Evolutionary conservation across 352 stramenopile species (phyloP), one percentile per base, ranked within the genome.

Genomic region (Pythium phragmiticola): DNA sequence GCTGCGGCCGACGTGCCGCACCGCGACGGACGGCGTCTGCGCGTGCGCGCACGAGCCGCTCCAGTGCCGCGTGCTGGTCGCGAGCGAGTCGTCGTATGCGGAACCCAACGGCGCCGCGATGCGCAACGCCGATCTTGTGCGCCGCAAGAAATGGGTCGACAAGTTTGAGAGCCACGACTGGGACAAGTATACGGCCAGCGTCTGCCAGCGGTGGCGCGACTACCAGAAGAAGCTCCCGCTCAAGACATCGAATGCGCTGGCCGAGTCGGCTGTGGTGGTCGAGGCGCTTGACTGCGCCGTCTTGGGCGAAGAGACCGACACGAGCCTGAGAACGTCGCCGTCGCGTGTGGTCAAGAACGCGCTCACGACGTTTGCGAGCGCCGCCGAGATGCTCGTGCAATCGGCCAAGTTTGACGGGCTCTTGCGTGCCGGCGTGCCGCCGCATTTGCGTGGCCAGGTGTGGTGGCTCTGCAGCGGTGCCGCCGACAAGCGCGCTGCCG

Each of bases 401-500:
- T 75, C 78, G 30, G 75, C 73, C 42, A 84, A 92, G 56, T 88
- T 92, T 49, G 82, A 92, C 61, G 65, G 59, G 16, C 61, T 95
- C 34, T 21, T 95, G 41, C 81, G 72, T 41, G 62, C 77, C 0
- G 88, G 88, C 16, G 69, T 96, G 48, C 82, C 87, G 7, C 77
- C 84, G 4, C 73, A 82, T 4, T 57, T 87, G 17, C 81, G 88
- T 13, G 87, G 87, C 9, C 71, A 83, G 19, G 80, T 96, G 55
- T 96, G 88, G 88, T 94, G 80, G 76, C 75, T 88, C 63, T 93
- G 83, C 68, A 89, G 80, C 53, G 85, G 84, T 6, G 86, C 83
- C 0, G 80, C 73, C 0, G 65, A 88, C 37, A 83, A 92, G 47
- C 64, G 74, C 23, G 54, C 57, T 5, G 51, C 63, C 13, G 75